Evolutionary conservation across 495 filamentous ascomycete species (phyloP).

Genomic region (Delitschia confertaspora): DNA sequence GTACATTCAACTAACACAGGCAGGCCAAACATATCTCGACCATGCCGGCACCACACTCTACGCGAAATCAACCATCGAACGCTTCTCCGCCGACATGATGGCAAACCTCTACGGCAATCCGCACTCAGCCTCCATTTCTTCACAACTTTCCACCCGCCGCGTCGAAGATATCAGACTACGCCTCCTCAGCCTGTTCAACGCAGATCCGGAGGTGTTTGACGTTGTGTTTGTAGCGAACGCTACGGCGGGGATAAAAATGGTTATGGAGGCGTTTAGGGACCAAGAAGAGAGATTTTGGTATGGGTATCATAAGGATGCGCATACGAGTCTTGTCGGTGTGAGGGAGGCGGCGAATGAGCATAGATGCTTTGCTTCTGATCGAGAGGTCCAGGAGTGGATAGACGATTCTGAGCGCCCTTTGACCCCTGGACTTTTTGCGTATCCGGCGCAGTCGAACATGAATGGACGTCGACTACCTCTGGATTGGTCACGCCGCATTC

Average conservation of each 20-base stretch:
- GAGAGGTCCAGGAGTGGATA: conserved; percentile 59
- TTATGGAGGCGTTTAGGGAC: conserved; percentile 64
- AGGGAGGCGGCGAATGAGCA: conserved; percentile 58
- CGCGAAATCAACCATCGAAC: conserved; percentile 70
- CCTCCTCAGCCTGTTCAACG: conserved; percentile 71
- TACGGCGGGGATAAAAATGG: conserved; percentile 82
- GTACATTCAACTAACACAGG: not conserved
- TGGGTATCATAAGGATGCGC: conserved; percentile 72
- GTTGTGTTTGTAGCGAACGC: conserved; percentile 88
- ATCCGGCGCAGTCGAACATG: conserved; percentile 89
- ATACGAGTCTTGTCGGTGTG: conserved; percentile 81
- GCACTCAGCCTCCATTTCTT: conserved; percentile 76
- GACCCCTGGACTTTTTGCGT: conserved; percentile 56
- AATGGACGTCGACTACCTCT: conserved; percentile 71
- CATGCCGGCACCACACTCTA: conserved; percentile 86
- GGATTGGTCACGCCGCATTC: conserved; percentile 54
- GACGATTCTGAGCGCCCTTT: conserved; percentile 17
- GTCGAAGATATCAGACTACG: conserved; percentile 69
- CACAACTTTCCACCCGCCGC: conserved; percentile 61
- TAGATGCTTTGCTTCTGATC: conserved; percentile 57
- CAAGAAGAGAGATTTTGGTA: conserved; percentile 63
- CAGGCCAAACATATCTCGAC: conserved; percentile 77
- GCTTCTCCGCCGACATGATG: conserved; percentile 65
- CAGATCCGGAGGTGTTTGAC: conserved; percentile 75
- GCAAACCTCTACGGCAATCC: conserved; percentile 82